These are phyloP conservation scores for Aschersonia sp. DNA, from an alignment of 2,329 filamentous ascomycete species.

Conservation along the genomic window DNA sequence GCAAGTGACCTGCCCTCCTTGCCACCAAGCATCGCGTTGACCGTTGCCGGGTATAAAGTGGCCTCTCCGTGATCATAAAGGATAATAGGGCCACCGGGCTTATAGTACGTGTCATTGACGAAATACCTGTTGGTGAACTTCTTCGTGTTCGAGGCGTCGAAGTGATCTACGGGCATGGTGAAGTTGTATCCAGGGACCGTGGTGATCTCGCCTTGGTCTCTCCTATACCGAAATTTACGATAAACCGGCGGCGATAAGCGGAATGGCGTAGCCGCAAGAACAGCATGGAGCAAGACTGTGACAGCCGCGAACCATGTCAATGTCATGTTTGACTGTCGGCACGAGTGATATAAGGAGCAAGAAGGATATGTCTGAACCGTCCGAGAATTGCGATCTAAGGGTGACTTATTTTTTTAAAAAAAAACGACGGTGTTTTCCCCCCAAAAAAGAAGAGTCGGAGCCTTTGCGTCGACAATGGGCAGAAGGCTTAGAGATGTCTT, in stretches of 20 bases:
- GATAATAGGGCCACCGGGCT: constrained; percentile 10
- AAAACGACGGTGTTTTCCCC: too few relatives aligned
- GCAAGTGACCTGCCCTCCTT: constrained; percentile 3
- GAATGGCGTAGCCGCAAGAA: background rate
- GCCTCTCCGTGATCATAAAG: constrained; percentile 11
- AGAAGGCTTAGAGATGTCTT: too few relatives aligned
- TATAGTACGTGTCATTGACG: constrained; percentile 11
- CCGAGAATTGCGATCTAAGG: too few relatives aligned
- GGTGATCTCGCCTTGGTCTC: background rate
- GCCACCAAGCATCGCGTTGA: constrained; percentile 5
- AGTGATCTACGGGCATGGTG: background rate
- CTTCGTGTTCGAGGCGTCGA: background rate
- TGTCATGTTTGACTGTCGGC: background rate
- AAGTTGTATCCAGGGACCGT: background rate
- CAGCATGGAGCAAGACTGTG: background rate
- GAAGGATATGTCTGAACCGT: too few relatives aligned
- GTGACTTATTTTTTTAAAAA: too few relatives aligned
- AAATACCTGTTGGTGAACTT: constrained; percentile 7
- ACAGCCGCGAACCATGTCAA: background rate
- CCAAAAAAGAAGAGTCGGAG: too few relatives aligned
- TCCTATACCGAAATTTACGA: background rate
- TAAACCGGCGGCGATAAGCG: background rate
- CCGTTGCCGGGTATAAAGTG: background rate
- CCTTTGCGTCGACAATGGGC: too few relatives aligned
- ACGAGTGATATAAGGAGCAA: too few relatives aligned